A percentile compares a stretch with the other conserved stretches of the same genome.
Evolutionary conservation across 2,329 filamentous ascomycete species (phyloP).

Genomic region (Laburnicola sp.): DNA sequence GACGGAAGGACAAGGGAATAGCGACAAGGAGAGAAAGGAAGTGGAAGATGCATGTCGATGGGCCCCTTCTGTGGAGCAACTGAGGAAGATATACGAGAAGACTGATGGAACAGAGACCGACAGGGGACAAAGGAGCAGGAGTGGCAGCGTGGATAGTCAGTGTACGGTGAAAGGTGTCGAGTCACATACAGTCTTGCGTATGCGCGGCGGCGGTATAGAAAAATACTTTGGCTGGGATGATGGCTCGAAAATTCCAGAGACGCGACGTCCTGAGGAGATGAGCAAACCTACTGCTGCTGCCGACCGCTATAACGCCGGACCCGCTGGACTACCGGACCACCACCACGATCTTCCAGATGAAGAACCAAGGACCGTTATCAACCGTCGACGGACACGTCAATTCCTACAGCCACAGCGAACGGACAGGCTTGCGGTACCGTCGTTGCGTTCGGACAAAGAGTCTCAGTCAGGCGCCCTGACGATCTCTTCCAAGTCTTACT

Average conservation of each 20-base stretch:
- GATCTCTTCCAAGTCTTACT: neutral
- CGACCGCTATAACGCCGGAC: no score
- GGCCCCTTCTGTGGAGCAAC: neutral
- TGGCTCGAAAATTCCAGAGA: neutral
- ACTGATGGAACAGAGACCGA: neutral
- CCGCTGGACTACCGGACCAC: no score
- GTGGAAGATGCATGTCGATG: neutral
- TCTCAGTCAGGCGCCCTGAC: neutral
- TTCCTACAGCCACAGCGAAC: neutral
- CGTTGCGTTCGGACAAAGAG: neutral
- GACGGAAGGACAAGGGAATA: no score
- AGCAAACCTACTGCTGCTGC: no score
- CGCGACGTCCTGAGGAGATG: neutral
- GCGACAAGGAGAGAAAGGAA: neutral
- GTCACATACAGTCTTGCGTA: no score
- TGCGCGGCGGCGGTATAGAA: constrained; percentile 1
- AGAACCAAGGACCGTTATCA: neutral
- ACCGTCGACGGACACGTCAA: neutral
- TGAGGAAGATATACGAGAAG: neutral
- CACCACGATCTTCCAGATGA: neutral
- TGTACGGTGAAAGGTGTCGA: neutral
- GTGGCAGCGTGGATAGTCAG: neutral
- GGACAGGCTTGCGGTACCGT: neutral
- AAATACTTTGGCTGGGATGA: neutral
- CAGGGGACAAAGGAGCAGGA: neutral